Base-by-base conservation (phyloP, 106 monocot genomes). In the Dendrobium catenatum region DNA sequence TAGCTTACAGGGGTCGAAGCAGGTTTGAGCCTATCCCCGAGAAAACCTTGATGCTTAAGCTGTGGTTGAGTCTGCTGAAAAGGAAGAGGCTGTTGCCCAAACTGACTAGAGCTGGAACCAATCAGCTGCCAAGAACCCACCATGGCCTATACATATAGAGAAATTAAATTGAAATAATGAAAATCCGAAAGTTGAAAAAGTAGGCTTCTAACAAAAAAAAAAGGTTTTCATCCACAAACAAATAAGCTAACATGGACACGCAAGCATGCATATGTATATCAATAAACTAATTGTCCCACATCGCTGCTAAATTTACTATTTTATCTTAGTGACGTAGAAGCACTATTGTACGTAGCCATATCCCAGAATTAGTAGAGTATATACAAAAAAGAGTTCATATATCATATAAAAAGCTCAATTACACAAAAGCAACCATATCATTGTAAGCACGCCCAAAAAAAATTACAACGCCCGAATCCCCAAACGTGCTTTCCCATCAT, bases 41-140 rank as follows among this genome's bases (percentile, higher is more conserved):
- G 80, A 75, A 94, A 82, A 80, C 85, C 86, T 77, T 91, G 96
- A 85, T 85, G 86, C 58, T 87, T 96, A 73, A 86, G 89, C 47
- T 92, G 95, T 26, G 77, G 64, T 67, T 87, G 89, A 81, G 86
- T 55, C 67, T 86, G 88, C 81, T 83, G 83, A 76, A 48, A 76
- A 49, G 76, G 42, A 10, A 19, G 17, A 83, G 87, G 49, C 76
- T 87, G 87, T 80, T 84, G 83, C 37, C 83, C 88, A 72, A 86
- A 29, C 42, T 88, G 91, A 54, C 85, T 55, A 19, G 85, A 80
- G 56, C 58, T 79, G 29, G 88, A 72, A 79, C 80, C 76, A 24
- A 82, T 80, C 46, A 87, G 83, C 68, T 85, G 93, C 95, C 89
- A 93, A 79, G 89, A 88, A 68, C 88, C 68, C 56, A 88, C 90